These are phyloP conservation scores for Quercus bicolor DNA, from an alignment of 306 rosid genomes.

Conservation along the genomic window DNA sequence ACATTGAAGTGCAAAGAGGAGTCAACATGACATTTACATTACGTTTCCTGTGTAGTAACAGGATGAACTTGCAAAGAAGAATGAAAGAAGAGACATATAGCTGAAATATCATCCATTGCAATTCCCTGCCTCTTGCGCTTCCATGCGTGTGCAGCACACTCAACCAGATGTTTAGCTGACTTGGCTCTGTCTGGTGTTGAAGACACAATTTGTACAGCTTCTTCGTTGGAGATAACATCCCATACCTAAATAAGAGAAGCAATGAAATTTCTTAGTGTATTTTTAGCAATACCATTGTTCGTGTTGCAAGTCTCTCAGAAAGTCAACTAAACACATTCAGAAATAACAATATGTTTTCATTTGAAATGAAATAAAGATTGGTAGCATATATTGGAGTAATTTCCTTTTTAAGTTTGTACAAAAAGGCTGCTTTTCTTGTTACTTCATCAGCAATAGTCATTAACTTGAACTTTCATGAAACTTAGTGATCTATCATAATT, in stretches of 20 bases:
- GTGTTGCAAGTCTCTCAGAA: too few relatives aligned
- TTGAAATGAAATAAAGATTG: not conserved
- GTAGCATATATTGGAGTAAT: not conserved
- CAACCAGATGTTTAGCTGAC: slow-evolving; percentile 64
- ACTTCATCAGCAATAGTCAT: not conserved
- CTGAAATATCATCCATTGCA: slow-evolving; percentile 91
- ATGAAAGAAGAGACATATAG: slow-evolving; percentile 87
- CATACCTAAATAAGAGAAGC: slow-evolving; percentile 55
- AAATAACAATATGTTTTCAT: not conserved
- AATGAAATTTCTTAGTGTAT: not conserved
- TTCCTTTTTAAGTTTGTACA: too few relatives aligned
- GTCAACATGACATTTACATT: not conserved
- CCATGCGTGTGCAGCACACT: slow-evolving; percentile 75
- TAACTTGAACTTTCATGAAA: not conserved
- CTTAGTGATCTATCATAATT: not conserved
- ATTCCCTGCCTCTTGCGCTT: slow-evolving; percentile 75
- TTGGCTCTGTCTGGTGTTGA: slow-evolving; percentile 54
- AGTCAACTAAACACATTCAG: too few relatives aligned
- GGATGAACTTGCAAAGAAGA: slow-evolving; percentile 37
- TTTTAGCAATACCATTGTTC: not conserved
- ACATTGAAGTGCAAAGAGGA: slow-evolving; percentile 5
- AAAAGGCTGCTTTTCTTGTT: too few relatives aligned
- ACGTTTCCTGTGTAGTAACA: slow-evolving; percentile 27
- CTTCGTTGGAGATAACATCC: slow-evolving; percentile 92
- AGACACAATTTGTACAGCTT: slow-evolving; percentile 78